Evolutionary conservation across 148 eudicot genomes (phyloP), one percentile per base, ranked within the genome.

Genomic region (Camellia granthamiana): DNA sequence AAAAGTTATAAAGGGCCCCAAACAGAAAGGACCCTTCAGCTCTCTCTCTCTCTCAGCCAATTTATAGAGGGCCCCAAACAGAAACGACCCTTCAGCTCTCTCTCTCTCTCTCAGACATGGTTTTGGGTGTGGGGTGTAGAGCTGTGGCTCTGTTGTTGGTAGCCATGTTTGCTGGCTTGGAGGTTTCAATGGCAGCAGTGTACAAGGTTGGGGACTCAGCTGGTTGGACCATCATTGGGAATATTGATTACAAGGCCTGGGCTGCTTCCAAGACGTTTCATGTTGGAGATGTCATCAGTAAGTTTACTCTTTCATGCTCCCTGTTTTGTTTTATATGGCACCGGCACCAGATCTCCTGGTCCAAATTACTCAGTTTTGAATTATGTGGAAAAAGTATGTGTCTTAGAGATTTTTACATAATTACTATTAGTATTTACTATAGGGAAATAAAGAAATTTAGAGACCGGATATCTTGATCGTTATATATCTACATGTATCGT

Each of bases 191-290:
- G 2, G 93, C 83, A 52, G 86, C 73, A 15, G 93, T 95, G 16
- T 88, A 95, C 82, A 93, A 88, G 83, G 98, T 95, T 0, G 98
- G 98, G 9, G 96, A 91, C 78, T 75, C 93, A 0, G 85, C 96
- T 59, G 98, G 98, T 10, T 95, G 98, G 98, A 95, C 98, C 63
- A 95, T 92, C 41, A 88, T 91, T 56, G 97, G 97, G 23, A 90
- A 90, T 66, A 81, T 93, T 54, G 86, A 95, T 80, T 95, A 95
- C 91, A 95, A 88, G 77, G 77, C 62, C 14, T 95, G 98, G 98
- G 86, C 98, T 81, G 91, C 92, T 47, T 85, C 87, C 43, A 91
- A 93, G 72, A 86, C 89, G 72, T 95, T 95, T 61, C 86, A 55
- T 52, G 60, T 93, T 56, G 97, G 96, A 65, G 98, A 95, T 85